Conservation (phyloP, 305 asterid species). For the Plantago coronopus region DNA sequence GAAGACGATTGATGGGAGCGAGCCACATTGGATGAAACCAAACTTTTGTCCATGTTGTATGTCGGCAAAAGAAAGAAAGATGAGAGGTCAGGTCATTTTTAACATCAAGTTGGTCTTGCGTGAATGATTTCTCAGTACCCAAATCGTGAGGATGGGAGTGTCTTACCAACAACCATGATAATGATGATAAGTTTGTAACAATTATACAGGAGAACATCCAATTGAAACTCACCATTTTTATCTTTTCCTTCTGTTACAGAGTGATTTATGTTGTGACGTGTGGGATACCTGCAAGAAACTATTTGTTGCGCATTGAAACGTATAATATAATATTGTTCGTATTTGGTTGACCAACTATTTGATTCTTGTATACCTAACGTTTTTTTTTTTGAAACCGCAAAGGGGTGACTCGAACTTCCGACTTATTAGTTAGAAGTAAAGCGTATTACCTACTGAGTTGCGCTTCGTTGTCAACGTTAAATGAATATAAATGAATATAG, state of each 20-base stretch:
- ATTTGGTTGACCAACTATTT: too few species aligned
- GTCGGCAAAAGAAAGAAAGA: conserved; percentile 9
- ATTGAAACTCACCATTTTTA: not conserved
- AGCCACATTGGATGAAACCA: not conserved
- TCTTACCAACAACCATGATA: conserved; percentile 3
- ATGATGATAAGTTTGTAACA: conserved; percentile 7
- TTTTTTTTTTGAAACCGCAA: too few species aligned
- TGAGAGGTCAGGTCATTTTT: not conserved
- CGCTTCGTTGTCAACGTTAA: too few species aligned
- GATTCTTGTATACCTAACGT: too few species aligned
- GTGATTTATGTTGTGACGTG: not conserved
- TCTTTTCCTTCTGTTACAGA: not conserved
- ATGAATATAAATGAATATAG: too few species aligned
- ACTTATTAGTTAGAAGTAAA: too few species aligned
- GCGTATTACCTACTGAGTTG: too few species aligned
- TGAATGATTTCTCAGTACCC: not conserved
- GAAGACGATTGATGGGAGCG: conserved; percentile 27
- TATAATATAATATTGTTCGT: too few species aligned
- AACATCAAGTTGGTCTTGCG: not conserved
- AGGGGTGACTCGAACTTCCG: too few species aligned
- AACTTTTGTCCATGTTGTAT: conserved; percentile 1
- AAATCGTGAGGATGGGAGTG: not conserved
- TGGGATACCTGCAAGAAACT: not conserved
- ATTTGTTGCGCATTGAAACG: too few species aligned
- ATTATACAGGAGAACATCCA: not conserved